phyloP scores from a whole-genome alignment of 441 rosid species.

The Biscutella laevigata region DNA sequence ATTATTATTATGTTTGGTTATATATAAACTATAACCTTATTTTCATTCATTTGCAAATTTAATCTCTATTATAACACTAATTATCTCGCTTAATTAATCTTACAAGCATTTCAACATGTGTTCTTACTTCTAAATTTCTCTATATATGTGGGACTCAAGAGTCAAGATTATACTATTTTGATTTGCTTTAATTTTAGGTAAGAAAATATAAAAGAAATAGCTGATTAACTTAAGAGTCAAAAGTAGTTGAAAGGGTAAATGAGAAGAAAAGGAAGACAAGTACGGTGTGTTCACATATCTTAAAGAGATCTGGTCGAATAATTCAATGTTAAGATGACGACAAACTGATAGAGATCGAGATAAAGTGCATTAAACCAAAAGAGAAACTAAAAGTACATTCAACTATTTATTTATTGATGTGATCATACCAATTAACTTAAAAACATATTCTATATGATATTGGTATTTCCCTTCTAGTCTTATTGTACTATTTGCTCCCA shows the following conservation, averaged over 20 bases:
- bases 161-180: neutral
- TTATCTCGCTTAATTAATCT: neutral
- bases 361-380: slow-evolving; percentile 17
- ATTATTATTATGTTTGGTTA: slow-evolving; percentile 21
- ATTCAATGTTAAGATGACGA: slow-evolving; percentile 18
- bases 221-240: neutral
- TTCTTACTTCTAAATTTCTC: neutral
- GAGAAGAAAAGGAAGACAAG: slow-evolving; percentile 4
- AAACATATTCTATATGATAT: neutral
- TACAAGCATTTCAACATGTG: neutral
- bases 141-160: neutral
- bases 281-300: too few species aligned
- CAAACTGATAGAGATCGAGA: slow-evolving; percentile 15
- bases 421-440: slow-evolving; percentile 16
- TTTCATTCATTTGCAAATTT: neutral
- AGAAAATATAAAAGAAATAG: neutral
- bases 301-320: slow-evolving; percentile 15
- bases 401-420: slow-evolving; percentile 14
- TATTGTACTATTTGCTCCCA: slow-evolving; percentile 2
- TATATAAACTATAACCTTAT: slow-evolving; percentile 3
- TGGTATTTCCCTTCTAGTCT: slow-evolving; percentile 3
- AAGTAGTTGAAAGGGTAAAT: neutral
- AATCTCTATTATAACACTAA: neutral
- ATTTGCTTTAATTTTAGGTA: neutral
- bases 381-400: slow-evolving; percentile 25